These are phyloP conservation scores for Pleurotus pulmonarius DNA, from an alignment of 768 basidiomycete genomes.

Conservation along the genomic window DNA sequence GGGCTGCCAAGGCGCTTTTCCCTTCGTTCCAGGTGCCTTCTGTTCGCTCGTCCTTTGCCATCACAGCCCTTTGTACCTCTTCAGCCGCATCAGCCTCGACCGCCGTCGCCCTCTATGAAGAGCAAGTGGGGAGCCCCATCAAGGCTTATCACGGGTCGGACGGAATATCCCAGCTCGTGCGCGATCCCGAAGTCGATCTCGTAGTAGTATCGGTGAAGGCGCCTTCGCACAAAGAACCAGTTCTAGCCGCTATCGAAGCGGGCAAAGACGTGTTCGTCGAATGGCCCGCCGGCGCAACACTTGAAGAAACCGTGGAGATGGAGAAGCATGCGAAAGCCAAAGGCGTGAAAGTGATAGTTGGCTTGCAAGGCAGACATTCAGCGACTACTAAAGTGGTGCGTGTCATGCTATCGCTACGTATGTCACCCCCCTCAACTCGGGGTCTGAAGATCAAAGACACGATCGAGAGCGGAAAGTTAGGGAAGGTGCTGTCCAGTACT, in stretches of 20 bases:
- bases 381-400: conserved; percentile 25
- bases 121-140: conserved; percentile 20
- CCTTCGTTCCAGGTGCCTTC: conserved; percentile 20
- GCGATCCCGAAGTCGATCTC: conserved; percentile 33
- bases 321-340: conserved; percentile 25
- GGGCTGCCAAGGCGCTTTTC: conserved; percentile 24
- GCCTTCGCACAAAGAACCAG: conserved; percentile 22
- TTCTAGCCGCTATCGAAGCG: conserved; percentile 28
- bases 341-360: conserved; percentile 29
- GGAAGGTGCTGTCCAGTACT: conserved; percentile 22
- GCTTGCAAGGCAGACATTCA: conserved; percentile 28
- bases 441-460: conserved; percentile 25
- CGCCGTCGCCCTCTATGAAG: conserved; percentile 25
- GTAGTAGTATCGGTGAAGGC: conserved; percentile 31
- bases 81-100: conserved; percentile 23
- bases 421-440: not conserved
- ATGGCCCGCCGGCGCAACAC: conserved; percentile 31
- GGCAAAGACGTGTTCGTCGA: conserved; percentile 37
- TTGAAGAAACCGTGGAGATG: conserved; percentile 29
- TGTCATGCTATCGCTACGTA: not conserved
- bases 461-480: conserved; percentile 24
- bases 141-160: conserved; percentile 28
- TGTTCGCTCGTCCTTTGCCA: conserved; percentile 18
- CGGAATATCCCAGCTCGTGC: conserved; percentile 16
- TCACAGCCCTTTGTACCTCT: conserved; percentile 32